A percentile compares a stretch with the other conserved stretches of the same genome.
These are phyloP conservation scores for Alternaria hordeiaustralica DNA, from an alignment of 2,329 filamentous ascomycete species.

Conservation along the genomic window DNA sequence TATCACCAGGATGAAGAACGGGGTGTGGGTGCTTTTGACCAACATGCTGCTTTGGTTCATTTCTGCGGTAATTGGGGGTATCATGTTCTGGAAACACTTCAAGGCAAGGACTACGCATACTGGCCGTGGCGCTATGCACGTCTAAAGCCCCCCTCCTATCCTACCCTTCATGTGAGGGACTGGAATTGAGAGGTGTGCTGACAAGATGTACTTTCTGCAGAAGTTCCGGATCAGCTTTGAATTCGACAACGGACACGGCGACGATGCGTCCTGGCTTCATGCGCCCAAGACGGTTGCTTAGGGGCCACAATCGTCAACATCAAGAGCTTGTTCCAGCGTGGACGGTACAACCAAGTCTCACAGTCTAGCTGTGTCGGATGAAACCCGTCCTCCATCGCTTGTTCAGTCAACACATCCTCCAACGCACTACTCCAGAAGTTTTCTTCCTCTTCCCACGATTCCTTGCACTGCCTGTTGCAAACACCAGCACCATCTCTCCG, in stretches of 20 bases:
- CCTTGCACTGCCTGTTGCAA: not conserved
- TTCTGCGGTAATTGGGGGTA: conserved; percentile 61
- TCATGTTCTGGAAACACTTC: conserved; percentile 61
- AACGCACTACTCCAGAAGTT: not conserved
- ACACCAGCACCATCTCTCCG: not conserved
- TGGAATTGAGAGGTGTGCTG: not conserved
- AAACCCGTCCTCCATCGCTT: not conserved
- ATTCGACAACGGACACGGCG: conserved; percentile 2
- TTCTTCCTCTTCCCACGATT: not conserved
- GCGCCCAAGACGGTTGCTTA: not conserved
- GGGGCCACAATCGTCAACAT: not conserved
- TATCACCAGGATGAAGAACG: conserved; percentile 80
- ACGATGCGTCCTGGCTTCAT: not conserved
- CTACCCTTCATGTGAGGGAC: not conserved
- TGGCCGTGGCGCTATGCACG: conserved; percentile 27
- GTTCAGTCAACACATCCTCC: not conserved
- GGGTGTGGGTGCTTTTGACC: conserved; percentile 81
- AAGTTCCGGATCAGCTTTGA: conserved; percentile 8
- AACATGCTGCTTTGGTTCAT: conserved; percentile 79
- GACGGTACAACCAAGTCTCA: not conserved
- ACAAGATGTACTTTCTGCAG: conserved; percentile 1
- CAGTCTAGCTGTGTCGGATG: not conserved
- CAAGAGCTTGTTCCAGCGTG: not conserved
- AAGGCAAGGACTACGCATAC: conserved; percentile 39
- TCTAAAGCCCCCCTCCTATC: conserved; percentile 19